Evolutionary conservation across 192 early-diverging fungal species (phyloP).

Genomic region (Mortierella alpina): DNA sequence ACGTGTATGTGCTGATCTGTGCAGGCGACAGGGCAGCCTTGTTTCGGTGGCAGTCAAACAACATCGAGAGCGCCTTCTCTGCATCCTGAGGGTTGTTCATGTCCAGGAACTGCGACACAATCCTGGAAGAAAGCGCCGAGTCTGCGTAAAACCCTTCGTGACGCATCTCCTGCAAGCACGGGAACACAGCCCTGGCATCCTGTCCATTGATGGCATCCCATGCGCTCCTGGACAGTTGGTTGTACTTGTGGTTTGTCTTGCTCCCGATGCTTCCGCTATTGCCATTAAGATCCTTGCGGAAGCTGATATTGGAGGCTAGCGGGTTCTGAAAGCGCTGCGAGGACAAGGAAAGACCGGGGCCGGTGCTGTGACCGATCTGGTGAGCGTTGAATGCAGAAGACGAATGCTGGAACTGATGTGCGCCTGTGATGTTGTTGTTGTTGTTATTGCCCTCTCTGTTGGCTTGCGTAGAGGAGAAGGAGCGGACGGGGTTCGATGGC

Average conservation of each 20-base stretch:
- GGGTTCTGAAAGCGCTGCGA: slow-evolving; percentile 28
- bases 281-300: slow-evolving; percentile 12
- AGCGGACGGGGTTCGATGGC: slow-evolving; percentile 38
- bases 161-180: slow-evolving; percentile 40
- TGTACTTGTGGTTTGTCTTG: slow-evolving; percentile 13
- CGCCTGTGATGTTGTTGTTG: slow-evolving; percentile 16
- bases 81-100: slow-evolving; percentile 45
- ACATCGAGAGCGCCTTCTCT: slow-evolving; percentile 40
- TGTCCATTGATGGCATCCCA: slow-evolving; percentile 46
- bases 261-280: not conserved
- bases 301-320: slow-evolving; percentile 14
- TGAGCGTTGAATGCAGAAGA: slow-evolving; percentile 3
- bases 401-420: slow-evolving; percentile 22
- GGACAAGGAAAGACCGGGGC: slow-evolving; percentile 2
- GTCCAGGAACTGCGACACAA: slow-evolving; percentile 40
- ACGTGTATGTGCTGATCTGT: slow-evolving; percentile 37
- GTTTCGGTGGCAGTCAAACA: slow-evolving; percentile 38
- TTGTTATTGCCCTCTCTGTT: slow-evolving; percentile 35
- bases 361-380: not conserved
- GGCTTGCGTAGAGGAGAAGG: slow-evolving; percentile 46
- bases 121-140: slow-evolving; percentile 27
- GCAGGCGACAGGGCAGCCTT: slow-evolving; percentile 19
- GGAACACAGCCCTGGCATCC: slow-evolving; percentile 33
- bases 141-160: slow-evolving; percentile 45
- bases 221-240: slow-evolving; percentile 27